Evolutionary conservation across 2,329 filamentous ascomycete species (phyloP).

Genomic region (Colletotrichum abscissum): DNA sequence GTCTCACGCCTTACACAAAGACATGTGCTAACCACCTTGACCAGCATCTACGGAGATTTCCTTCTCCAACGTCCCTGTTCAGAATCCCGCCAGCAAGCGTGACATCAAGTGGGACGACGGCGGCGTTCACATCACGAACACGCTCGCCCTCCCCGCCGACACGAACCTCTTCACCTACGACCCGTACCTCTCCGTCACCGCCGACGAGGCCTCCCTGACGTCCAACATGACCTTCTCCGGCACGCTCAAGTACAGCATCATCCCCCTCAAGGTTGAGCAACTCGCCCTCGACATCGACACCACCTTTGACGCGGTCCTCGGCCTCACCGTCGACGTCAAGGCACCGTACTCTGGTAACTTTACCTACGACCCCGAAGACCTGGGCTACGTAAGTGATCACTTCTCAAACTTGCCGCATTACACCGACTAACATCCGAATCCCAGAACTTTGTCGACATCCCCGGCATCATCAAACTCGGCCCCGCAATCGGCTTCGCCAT

Average conservation of each 20-base stretch:
- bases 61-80: conserved; percentile 37
- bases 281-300: conserved; percentile 40
- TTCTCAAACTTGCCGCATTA: no score
- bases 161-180: conserved; percentile 36
- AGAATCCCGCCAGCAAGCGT: conserved; percentile 34
- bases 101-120: conserved; percentile 37
- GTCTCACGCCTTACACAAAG: no score
- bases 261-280: conserved; percentile 36
- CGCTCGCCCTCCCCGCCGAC: conserved; percentile 35
- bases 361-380: conserved; percentile 28
- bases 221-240: conserved; percentile 39
- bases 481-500: conserved; percentile 34
- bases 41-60: conserved; percentile 35
- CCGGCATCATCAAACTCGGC: conserved; percentile 32
- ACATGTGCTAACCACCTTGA: not conserved
- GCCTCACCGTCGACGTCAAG: conserved; percentile 36
- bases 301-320: conserved; percentile 35
- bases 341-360: conserved; percentile 37
- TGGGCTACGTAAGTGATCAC: conserved; percentile 22
- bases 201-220: conserved; percentile 38
- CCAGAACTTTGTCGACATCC: conserved; percentile 34
- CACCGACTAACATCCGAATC: not conserved
- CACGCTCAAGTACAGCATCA: conserved; percentile 37
- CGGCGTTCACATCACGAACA: conserved; percentile 38
- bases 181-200: conserved; percentile 37